Evolutionary conservation across 768 basidiomycete species (phyloP), one percentile per base, ranked within the genome.

Genomic region (Pluteus cervinus): DNA sequence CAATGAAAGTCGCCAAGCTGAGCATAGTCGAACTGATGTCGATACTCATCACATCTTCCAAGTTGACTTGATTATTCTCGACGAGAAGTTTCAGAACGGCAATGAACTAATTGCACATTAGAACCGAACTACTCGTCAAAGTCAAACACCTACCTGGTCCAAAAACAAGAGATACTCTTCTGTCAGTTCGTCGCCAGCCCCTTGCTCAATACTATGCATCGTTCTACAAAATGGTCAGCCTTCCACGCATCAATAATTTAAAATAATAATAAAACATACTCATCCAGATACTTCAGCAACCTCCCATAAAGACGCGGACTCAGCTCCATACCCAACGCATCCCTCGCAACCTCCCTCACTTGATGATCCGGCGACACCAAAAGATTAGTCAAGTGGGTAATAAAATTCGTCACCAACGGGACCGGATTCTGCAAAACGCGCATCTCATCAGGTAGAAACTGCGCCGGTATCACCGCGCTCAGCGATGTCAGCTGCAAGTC

Each of bases 261-360:
- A 45, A 44, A 36, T n/a, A 21, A n/a, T 12, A 7, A 14, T 21
- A 29, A 6, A 3, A 64, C 84, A 48, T 55, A 91, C 90, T 75
- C 73, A 36, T 86, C 82, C 40, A 94, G 65, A 41, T 80, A 75
- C 44, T 70, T 76, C 34, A 93, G 66, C 21, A 93, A 60, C 40
- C 69, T 71, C 15, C 72, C 63, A 48, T 86, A 85, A 32, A 88
- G 61, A 31, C 73, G 68, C 18, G 81, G 78, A 43, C 78, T 81
- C 14, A 93, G 65, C 49, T 96, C 91, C 10, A 68, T 66, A 2
- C 90, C 88, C 12, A 96, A 58, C 0, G 88, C 86, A 38, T 90
- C 88, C 46, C 78, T 73, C 2, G 85, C 85, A 8, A 78, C 68
- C 48, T 94, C 86, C n/a, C 89, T 76, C 24, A 84, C 73, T 29